Evolutionary conservation across 805 yeast genomes (phyloP), one percentile per base, ranked within the genome.

Genomic region (Wickerhamomyces ciferrii): DNA sequence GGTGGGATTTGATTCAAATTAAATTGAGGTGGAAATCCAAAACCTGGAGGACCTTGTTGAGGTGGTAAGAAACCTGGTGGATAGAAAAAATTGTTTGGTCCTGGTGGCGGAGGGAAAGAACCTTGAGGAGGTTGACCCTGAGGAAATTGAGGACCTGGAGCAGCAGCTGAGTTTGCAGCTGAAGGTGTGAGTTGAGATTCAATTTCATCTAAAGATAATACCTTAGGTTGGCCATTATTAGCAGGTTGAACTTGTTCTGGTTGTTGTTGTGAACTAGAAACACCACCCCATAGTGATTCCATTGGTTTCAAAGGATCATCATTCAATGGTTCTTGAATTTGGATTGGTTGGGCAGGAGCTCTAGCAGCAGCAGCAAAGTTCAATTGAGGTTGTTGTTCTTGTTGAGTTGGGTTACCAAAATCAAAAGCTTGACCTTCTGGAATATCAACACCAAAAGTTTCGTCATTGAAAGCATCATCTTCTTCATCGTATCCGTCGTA

Each of bases 391-490:
- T 48, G 61, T 39, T 45, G 17, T 48, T 59, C 44, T 47, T 62
- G 27, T 31, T 31, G 10, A 31, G 18, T 15, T 54, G 63, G 41
- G 52, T 63, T 68, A 5, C 83, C 81, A 62, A 86, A 87, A 59
- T 79, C 78, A 56, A 83, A 86, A 55, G 85, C 87, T 52, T 76
- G 74, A 29, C 82, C 79, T 44, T 81, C 72, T 1, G 69, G 63
- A 25, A 70, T 72, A 41, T 68, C 72, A 37, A 65, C 69, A 24
- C 94, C 95, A 65, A 87, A 87, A 0, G 95, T 87, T 59, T 83
- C 90, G 51, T 81, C 87, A 60, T 87, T 87, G 54, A 84, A 73
- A 35, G 85, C 94, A 60, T 88, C 96, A 42, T 84, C 91, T 29
- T 78, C 84, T 47, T 81, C 87, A 31, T 88, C 95, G 46, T 84